Conservation (phyloP, 1,284 basidiomycete species). For the Mycena citricolor region DNA sequence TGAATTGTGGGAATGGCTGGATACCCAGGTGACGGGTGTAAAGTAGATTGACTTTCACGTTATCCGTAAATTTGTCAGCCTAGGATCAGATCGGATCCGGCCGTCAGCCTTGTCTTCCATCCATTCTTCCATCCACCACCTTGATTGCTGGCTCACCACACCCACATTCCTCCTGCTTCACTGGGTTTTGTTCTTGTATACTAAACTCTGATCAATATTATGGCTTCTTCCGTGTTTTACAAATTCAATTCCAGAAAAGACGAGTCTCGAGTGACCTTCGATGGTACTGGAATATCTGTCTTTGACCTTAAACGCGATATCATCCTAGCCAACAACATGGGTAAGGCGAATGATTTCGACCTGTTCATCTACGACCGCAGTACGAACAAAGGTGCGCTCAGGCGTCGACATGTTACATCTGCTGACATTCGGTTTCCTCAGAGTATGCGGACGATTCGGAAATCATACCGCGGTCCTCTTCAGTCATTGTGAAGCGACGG, state of each 20-base stretch:
- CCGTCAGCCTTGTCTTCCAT: no score
- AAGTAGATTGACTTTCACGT: conserved; percentile 8
- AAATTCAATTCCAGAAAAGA: conserved; percentile 95
- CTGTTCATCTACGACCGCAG: conserved; percentile 82
- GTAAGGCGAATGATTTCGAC: conserved; percentile 97
- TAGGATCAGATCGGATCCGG: background rate
- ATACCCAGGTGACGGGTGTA: conserved; percentile 18
- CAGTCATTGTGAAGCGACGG: conserved; percentile 89
- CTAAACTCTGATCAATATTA: conserved; percentile 41
- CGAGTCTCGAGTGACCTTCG: conserved; percentile 94
- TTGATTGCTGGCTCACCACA: background rate
- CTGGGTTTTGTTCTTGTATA: conserved; percentile 18
- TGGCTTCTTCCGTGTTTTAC: conserved; percentile 97
- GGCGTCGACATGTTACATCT: conserved; percentile 33
- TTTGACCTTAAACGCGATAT: conserved; percentile 99
- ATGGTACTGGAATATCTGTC: conserved; percentile 97
- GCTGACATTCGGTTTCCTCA: conserved; percentile 33
- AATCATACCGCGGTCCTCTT: conserved; percentile 92
- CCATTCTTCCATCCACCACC: no score
- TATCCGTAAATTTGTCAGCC: background rate
- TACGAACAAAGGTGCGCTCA: conserved; percentile 90
- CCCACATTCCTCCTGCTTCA: background rate
- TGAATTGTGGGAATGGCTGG: conserved; percentile 20
- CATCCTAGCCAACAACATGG: conserved; percentile 92
- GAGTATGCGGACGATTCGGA: conserved; percentile 92